A percentile compares a stretch with the other conserved stretches of the same genome.
Evolutionary conservation across 768 basidiomycete species (phyloP).

Genomic region (Trametes elegans): DNA sequence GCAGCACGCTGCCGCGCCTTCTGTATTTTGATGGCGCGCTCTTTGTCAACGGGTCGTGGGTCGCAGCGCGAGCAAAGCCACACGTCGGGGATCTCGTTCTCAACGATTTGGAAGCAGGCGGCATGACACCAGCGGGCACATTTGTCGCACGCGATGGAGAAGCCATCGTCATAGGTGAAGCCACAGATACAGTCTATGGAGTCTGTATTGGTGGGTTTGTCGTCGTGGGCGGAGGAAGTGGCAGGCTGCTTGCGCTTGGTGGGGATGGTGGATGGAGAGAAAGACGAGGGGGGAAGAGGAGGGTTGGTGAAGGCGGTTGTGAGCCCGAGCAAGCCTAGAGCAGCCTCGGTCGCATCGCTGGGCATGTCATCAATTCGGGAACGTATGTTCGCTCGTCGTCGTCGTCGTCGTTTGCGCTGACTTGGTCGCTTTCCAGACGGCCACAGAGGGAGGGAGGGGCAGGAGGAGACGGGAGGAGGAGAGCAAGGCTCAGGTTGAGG

Average conservation of each 20-base stretch:
- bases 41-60: conserved; percentile 47
- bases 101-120: conserved; percentile 66
- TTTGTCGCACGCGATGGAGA: conserved; percentile 80
- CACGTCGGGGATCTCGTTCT: conserved; percentile 64
- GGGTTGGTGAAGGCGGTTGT: conserved; percentile 35
- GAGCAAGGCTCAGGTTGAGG: neutral
- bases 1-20: conserved; percentile 37
- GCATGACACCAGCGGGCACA: conserved; percentile 86
- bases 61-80: conserved; percentile 76
- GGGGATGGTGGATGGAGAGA: conserved; percentile 33
- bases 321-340: conserved; percentile 55
- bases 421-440: neutral
- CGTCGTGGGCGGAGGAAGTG: conserved; percentile 17
- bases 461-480: neutral
- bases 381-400: neutral
- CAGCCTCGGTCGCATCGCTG: conserved; percentile 59
- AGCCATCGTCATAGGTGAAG: conserved; percentile 74
- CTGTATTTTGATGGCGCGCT: conserved; percentile 47
- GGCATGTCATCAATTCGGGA: conserved; percentile 32
- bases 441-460: neutral
- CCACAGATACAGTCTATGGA: conserved; percentile 74
- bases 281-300: conserved; percentile 30
- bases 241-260: conserved; percentile 37
- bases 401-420: neutral
- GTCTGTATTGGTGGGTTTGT: conserved; percentile 35